A percentile compares a stretch with the other conserved stretches of the same genome.
phyloP scores from a whole-genome alignment of 2,329 filamentous ascomycete species.

The Aspergillus sp. region DNA sequence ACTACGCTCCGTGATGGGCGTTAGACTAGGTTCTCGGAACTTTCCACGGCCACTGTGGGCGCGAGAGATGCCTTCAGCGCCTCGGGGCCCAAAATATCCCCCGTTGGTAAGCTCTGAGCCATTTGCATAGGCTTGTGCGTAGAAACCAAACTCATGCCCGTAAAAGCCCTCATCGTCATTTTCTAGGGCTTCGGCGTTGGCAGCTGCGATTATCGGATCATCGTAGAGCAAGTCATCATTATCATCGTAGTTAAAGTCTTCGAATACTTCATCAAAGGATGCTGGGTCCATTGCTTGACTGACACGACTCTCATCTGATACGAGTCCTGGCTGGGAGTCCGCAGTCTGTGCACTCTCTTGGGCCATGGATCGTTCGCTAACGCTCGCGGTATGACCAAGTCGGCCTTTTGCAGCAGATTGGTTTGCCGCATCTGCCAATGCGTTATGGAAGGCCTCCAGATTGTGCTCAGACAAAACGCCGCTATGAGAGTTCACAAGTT shows the following conservation, averaged over 20 bases:
- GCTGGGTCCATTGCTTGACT: slow-evolving; percentile 46
- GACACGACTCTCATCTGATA: slow-evolving; percentile 52
- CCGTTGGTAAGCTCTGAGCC: slow-evolving; percentile 69
- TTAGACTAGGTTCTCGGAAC: slow-evolving; percentile 85
- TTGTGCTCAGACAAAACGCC: slow-evolving; percentile 54
- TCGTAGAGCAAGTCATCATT: slow-evolving; percentile 73
- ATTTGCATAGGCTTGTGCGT: slow-evolving; percentile 57
- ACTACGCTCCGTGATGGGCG: slow-evolving; percentile 91
- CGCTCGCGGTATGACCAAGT: slow-evolving; percentile 63
- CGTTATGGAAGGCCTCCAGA: slow-evolving; percentile 75
- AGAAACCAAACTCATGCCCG: slow-evolving; percentile 95
- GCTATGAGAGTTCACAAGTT: slow-evolving; percentile 33
- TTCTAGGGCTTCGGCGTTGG: slow-evolving; percentile 89
- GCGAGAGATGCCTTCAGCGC: slow-evolving; percentile 60
- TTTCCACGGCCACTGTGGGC: slow-evolving; percentile 71
- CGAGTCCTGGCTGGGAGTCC: slow-evolving; percentile 45
- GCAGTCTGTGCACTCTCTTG: slow-evolving; percentile 38
- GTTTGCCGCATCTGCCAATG: slow-evolving; percentile 77
- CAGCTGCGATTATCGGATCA: slow-evolving; percentile 88
- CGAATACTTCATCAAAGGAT: slow-evolving; percentile 40
- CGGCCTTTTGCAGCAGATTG: slow-evolving; percentile 74
- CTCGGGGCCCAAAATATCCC: slow-evolving; percentile 82
- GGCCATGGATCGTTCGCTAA: slow-evolving; percentile 41
- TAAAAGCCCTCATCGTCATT: slow-evolving; percentile 94
- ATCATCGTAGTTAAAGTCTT: slow-evolving; percentile 57